Evolutionary conservation across 2,329 filamentous ascomycete genomes (phyloP).

Genomic region (Sporothrix euskadiensis): DNA sequence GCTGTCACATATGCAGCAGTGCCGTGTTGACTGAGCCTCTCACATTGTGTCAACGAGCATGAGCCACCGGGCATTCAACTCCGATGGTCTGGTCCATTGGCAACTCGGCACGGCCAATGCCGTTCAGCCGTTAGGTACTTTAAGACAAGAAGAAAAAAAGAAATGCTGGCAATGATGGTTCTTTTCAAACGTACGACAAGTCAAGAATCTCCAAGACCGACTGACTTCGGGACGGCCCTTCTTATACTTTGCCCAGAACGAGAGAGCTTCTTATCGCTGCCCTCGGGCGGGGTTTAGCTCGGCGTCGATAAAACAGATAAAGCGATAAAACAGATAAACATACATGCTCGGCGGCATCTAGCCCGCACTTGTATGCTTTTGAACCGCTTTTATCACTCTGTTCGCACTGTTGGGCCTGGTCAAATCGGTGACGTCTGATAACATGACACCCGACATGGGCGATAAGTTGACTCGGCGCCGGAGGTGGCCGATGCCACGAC

Average conservation of each 20-base stretch:
- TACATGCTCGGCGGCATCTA: slow-evolving; percentile 1
- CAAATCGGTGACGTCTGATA: neutral
- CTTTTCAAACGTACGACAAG: neutral
- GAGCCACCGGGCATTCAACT: neutral
- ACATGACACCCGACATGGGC: neutral
- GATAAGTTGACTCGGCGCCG: slow-evolving; percentile 12
- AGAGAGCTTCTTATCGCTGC: slow-evolving; percentile 1
- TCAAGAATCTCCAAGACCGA: neutral
- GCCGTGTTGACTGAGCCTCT: neutral
- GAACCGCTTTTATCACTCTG: neutral
- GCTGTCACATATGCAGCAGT: neutral
- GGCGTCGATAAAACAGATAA: neutral
- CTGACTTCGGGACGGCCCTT: neutral
- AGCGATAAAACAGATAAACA: neutral
- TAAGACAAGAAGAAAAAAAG: neutral
- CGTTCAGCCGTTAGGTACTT: neutral
- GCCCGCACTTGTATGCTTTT: neutral
- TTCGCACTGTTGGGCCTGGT: neutral
- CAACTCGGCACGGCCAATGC: neutral
- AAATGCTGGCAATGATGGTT: neutral
- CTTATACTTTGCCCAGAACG: neutral
- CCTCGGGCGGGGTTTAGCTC: neutral
- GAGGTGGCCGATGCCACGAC: slow-evolving; percentile 7
- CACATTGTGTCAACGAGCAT: neutral
- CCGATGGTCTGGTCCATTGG: neutral